Evolutionary conservation across 495 filamentous ascomycete species (phyloP).

Genomic region (Letharia columbiana): DNA sequence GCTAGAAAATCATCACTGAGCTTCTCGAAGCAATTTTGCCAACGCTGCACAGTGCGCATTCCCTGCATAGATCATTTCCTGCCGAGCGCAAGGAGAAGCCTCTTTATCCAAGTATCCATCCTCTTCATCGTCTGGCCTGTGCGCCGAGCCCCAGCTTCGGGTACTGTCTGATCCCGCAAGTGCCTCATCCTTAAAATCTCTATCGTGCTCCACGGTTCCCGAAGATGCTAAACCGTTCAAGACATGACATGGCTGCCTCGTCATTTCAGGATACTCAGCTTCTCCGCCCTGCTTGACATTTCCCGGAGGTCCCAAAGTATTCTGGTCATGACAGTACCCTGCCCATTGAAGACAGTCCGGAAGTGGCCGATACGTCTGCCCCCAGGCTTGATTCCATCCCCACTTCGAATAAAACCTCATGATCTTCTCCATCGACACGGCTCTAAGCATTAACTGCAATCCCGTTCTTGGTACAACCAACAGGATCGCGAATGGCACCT

Average conservation of each 20-base stretch:
- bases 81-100: neutral
- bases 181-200: neutral
- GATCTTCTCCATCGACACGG: slow-evolving; percentile 1
- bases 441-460: slow-evolving; percentile 4
- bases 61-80: slow-evolving; percentile 1
- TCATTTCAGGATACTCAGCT: neutral
- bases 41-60: slow-evolving; percentile 1
- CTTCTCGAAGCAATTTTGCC: slow-evolving; percentile 4
- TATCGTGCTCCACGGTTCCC: neutral
- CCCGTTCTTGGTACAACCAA: neutral
- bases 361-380: neutral
- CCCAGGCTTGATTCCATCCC: neutral
- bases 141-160: neutral
- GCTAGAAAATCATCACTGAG: neutral
- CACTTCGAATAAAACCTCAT: neutral
- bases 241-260: neutral
- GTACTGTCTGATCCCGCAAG: neutral
- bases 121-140: neutral
- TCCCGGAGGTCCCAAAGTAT: neutral
- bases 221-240: neutral
- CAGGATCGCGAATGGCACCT: neutral
- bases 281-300: neutral
- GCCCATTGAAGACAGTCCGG: neutral
- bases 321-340: neutral
- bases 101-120: neutral